These are phyloP conservation scores for Asterella californica DNA, from an alignment of 225 moss, liverwort and hornwort genomes.

Conservation along the genomic window DNA sequence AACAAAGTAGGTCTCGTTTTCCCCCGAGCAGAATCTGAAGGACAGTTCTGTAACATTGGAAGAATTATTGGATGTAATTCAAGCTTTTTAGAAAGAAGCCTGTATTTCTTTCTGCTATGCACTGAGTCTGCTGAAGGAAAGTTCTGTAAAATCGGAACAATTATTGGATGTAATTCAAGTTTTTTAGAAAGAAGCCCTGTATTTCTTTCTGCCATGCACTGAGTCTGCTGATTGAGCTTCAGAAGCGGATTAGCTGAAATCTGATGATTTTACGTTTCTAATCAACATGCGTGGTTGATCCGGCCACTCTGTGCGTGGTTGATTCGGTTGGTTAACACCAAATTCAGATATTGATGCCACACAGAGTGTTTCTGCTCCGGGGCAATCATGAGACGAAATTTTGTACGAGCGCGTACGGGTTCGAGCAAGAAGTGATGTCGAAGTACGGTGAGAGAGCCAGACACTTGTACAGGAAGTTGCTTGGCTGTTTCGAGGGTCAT, in stretches of 20 bases:
- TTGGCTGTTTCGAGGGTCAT: constrained; percentile 96
- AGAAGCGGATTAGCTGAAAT: neutral
- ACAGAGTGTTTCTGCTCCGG: constrained; percentile 79
- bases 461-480: constrained; percentile 80
- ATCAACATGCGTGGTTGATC: neutral
- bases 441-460: constrained; percentile 82
- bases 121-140: neutral
- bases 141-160: too few relatives aligned
- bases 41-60: too few relatives aligned
- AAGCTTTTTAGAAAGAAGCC: neutral
- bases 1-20: too few relatives aligned
- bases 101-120: neutral
- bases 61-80: neutral
- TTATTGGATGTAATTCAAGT: neutral
- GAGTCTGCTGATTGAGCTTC: neutral
- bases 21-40: too few relatives aligned
- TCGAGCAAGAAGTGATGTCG: constrained; percentile 87
- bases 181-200: neutral
- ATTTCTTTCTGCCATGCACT: neutral
- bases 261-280: neutral
- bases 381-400: constrained; percentile 99
- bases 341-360: constrained; percentile 69
- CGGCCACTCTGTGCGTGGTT: neutral
- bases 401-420: constrained; percentile 97
- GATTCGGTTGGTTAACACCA: neutral